Evolutionary conservation across 495 filamentous ascomycete species (phyloP).

Genomic region (Elasticomyces elasticus): DNA sequence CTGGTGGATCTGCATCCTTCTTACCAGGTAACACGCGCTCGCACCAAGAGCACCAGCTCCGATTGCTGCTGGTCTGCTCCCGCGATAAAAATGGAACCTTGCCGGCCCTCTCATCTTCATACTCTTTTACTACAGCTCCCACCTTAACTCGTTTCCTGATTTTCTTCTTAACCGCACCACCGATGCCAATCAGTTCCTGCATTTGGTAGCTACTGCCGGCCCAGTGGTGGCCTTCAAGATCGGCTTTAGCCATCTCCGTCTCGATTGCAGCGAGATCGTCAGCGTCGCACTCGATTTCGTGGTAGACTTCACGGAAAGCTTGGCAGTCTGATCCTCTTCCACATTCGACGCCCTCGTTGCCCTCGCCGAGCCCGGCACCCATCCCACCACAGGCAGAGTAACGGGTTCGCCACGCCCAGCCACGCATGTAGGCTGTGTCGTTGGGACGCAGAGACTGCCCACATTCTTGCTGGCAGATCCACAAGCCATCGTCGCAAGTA

Average conservation of each 20-base stretch:
- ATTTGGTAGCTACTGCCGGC: slow-evolving; percentile 58
- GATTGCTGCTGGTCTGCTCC: slow-evolving; percentile 44
- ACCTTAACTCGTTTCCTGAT: slow-evolving; percentile 63
- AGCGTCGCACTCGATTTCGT: slow-evolving; percentile 70
- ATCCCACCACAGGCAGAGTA: slow-evolving; percentile 72
- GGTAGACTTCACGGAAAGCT: slow-evolving; percentile 60
- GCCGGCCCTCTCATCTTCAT: slow-evolving; percentile 63
- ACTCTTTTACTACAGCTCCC: slow-evolving; percentile 71
- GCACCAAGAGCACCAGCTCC: slow-evolving; percentile 64
- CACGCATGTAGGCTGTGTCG: slow-evolving; percentile 66
- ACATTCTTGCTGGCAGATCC: slow-evolving; percentile 75
- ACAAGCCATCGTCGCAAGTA: slow-evolving; percentile 55
- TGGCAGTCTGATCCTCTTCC: slow-evolving; percentile 61
- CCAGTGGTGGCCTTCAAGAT: slow-evolving; percentile 21
- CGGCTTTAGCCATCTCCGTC: slow-evolving; percentile 11
- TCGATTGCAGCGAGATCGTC: slow-evolving; percentile 44
- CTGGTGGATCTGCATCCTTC: slow-evolving; percentile 29
- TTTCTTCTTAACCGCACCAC: slow-evolving; percentile 74
- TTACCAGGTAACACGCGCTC: slow-evolving; percentile 45
- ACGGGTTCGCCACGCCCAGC: slow-evolving; percentile 82
- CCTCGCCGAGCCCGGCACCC: slow-evolving; percentile 79
- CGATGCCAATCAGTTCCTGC: slow-evolving; percentile 81
- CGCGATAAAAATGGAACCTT: slow-evolving; percentile 40
- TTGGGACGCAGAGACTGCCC: slow-evolving; percentile 55
- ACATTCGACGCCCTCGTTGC: slow-evolving; percentile 75